These are phyloP conservation scores for Aspergillus pseudoterreus DNA, from an alignment of 2,329 filamentous ascomycete genomes.

Conservation along the genomic window DNA sequence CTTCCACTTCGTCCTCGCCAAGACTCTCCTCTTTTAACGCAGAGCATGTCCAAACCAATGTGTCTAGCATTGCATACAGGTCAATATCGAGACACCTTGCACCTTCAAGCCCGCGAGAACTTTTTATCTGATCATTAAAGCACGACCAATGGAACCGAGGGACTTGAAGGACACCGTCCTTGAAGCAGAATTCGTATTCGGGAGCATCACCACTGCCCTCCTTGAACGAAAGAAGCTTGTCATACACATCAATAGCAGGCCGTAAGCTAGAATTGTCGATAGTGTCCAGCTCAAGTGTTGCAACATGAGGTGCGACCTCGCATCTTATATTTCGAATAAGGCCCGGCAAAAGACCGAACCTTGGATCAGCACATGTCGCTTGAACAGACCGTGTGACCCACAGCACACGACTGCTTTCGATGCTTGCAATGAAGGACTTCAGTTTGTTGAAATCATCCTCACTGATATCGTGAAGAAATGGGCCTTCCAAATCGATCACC, in stretches of 20 bases:
- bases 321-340: conserved; percentile 10
- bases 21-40: not conserved
- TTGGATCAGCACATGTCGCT: conserved; percentile 9
- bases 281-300: conserved; percentile 11
- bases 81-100: conserved; percentile 6
- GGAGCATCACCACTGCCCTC: not conserved
- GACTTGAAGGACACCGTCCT: conserved; percentile 7
- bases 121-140: not conserved
- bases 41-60: conserved; percentile 6
- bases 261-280: conserved; percentile 3
- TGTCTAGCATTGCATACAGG: conserved; percentile 7
- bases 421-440: not conserved
- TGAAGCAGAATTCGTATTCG: conserved; percentile 13
- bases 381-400: conserved; percentile 9
- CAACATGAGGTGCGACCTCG: conserved; percentile 8
- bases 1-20: conserved; percentile 23
- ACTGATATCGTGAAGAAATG: conserved; percentile 9
- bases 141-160: conserved; percentile 10
- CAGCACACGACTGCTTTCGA: conserved; percentile 1
- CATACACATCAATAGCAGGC: conserved; percentile 2
- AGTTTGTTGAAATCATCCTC: conserved; percentile 2
- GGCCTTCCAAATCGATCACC: conserved; percentile 11
- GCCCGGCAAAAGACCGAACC: conserved; percentile 8
- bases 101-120: not conserved
- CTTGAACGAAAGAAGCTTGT: conserved; percentile 1